Percentiles rank a stretch among this genome's conserved stretches.
These are phyloP conservation scores for Kuraishia capsulata DNA, from an alignment of 805 yeast genomes.

Conservation along the genomic window DNA sequence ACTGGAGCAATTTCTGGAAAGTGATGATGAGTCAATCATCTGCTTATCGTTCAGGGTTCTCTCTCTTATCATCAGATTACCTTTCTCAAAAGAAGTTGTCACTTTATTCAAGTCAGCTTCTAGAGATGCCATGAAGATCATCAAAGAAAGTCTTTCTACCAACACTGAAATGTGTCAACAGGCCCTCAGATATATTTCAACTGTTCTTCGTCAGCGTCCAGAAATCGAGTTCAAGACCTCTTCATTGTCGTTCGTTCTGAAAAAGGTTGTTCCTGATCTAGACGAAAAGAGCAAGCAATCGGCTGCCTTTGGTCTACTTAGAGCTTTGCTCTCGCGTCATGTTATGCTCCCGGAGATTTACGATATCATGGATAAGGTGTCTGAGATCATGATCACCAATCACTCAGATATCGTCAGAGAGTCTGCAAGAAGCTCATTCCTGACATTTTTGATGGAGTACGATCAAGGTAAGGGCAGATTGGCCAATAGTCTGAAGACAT, in stretches of 20 bases:
- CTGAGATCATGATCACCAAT: constrained; percentile 83
- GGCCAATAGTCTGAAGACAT: constrained; percentile 72
- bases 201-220: constrained; percentile 60
- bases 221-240: constrained; percentile 58
- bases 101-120: constrained; percentile 50
- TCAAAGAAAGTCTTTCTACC: constrained; percentile 72
- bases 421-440: constrained; percentile 73
- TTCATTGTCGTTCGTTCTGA: constrained; percentile 66
- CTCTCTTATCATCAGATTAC: constrained; percentile 48
- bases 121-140: constrained; percentile 47
- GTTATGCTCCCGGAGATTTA: constrained; percentile 81
- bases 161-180: constrained; percentile 74
- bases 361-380: constrained; percentile 74
- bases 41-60: constrained; percentile 59
- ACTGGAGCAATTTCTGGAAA: constrained; percentile 45
- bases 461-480: constrained; percentile 86
- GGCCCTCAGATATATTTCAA: constrained; percentile 63
- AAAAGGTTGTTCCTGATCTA: constrained; percentile 72
- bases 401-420: constrained; percentile 78
- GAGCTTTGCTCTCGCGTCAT: constrained; percentile 66
- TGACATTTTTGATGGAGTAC: constrained; percentile 83
- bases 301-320: constrained; percentile 75
- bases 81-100: constrained; percentile 46
- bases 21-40: constrained; percentile 73
- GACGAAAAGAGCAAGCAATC: constrained; percentile 88